Evolutionary conservation across 1,284 basidiomycete species (phyloP).

Genomic region (Trichosporon sp.): DNA sequence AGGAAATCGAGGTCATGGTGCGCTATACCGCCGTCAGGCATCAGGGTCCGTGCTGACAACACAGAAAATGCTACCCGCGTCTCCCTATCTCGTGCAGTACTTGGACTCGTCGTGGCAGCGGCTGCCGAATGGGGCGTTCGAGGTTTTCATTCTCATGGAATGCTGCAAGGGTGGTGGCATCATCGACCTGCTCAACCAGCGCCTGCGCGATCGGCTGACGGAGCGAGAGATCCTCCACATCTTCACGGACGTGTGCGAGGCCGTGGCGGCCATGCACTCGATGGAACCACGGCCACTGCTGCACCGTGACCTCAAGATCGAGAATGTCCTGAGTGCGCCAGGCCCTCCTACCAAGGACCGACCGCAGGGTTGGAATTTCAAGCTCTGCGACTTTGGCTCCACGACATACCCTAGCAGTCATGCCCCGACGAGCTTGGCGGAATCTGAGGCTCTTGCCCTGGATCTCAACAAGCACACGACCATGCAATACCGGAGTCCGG

Average conservation of each 20-base stretch:
- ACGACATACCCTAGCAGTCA: conserved; percentile 66
- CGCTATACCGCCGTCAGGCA: conserved; percentile 42
- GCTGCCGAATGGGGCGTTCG: conserved; percentile 73
- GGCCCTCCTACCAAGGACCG: conserved; percentile 52
- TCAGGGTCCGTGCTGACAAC: conserved; percentile 5
- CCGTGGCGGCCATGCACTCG: conserved; percentile 93
- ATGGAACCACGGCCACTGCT: conserved; percentile 70
- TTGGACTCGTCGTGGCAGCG: conserved; percentile 68
- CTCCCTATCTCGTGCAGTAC: conserved; percentile 41
- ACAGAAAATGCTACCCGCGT: conserved; percentile 37
- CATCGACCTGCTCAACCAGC: conserved; percentile 98
- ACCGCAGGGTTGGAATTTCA: conserved; percentile 62
- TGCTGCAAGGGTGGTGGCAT: conserved; percentile 89
- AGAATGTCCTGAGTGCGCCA: conserved; percentile 74
- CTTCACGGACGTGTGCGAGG: conserved; percentile 89
- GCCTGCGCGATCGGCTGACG: conserved; percentile 83
- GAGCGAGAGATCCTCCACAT: conserved; percentile 96
- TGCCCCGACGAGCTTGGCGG: conserved; percentile 66
- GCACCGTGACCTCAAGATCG: conserved; percentile 97
- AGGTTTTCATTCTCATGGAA: conserved; percentile 99
- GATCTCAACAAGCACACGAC: conserved; percentile 94
- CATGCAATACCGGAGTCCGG: conserved; percentile 90
- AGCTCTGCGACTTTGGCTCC: conserved; percentile 97
- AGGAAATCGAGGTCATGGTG: conserved; percentile 98
- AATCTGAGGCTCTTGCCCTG: conserved; percentile 78